Percentiles rank a stretch among this genome's conserved stretches.
These are phyloP conservation scores for Strobilomyces echinocephalus DNA, from an alignment of 768 basidiomycete genomes.

Conservation along the genomic window DNA sequence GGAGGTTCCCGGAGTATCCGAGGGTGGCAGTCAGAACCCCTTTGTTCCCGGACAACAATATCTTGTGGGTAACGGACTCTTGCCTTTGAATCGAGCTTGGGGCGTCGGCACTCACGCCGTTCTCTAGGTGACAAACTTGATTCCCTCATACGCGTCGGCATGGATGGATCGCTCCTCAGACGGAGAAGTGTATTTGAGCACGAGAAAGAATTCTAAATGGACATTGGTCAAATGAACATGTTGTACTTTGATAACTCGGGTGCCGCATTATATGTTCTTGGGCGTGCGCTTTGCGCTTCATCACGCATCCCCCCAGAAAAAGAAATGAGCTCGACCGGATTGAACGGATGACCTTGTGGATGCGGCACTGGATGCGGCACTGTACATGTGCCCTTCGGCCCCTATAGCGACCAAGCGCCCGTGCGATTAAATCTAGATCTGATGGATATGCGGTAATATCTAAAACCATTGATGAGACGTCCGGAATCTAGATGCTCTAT, in stretches of 20 bases:
- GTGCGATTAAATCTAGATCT: conserved; percentile 14
- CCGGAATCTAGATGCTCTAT: conserved; percentile 9
- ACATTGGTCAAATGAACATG: conserved; percentile 28
- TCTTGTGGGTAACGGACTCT: conserved; percentile 41
- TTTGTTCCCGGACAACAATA: conserved; percentile 66
- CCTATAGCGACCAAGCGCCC: conserved; percentile 18
- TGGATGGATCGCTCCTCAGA: conserved; percentile 64
- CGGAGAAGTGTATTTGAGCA: conserved; percentile 68
- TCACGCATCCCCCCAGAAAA: background rate
- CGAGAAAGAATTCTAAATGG: conserved; percentile 64
- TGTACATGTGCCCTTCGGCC: too few species aligned
- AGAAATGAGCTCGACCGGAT: conserved; percentile 35
- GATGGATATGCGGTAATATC: background rate
- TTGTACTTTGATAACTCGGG: background rate
- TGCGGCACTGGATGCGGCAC: too few species aligned
- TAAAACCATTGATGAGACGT: background rate
- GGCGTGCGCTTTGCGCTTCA: background rate
- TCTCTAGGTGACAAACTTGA: conserved; percentile 53
- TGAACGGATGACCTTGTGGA: conserved; percentile 45
- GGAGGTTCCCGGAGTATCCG: conserved; percentile 60
- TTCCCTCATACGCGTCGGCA: conserved; percentile 60
- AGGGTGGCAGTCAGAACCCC: conserved; percentile 44
- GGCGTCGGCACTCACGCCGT: background rate
- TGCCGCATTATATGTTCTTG: background rate
- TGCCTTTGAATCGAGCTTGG: background rate